Base-by-base conservation (phyloP, 352 stramenopile genomes). In the Pythium vanterpoolii region DNA sequence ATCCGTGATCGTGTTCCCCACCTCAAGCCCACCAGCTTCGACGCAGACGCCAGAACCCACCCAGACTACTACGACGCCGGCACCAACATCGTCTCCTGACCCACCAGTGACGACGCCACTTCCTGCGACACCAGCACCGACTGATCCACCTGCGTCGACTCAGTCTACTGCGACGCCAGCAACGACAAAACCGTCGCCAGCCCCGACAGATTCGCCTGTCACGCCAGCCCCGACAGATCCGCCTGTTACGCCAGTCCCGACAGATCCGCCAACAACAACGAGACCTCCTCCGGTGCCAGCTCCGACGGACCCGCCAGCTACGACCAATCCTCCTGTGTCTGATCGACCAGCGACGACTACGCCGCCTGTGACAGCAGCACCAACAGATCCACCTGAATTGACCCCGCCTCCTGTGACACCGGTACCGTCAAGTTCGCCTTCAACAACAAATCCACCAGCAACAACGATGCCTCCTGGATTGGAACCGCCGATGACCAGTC, bases 1-100 rank as follows among this genome's bases (percentile, higher is more conserved):
- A 14, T 55, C 49, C 14, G 55, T 62, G 33, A 62, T 55, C 23
- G 42, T 45, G n/a, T 55, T 55, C 18, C 55, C 55, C 1, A 55
- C 44, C 18, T 33, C 44, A 14, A 28, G 31, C 3, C 36, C 55
- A 4, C 19, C 43, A 31, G 23, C 47, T 24, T 8, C 48, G 26
- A 48, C 46, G 9, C 19, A 19, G 3, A 6, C 21, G 18, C 13
- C 27, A 2, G 33, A 19, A 2, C 33, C 33, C 9, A 57, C 51
- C 4, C 26, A 40, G 16, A 26, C 45, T 28, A 26, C 45, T 5
- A 7, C 3, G 42, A 47, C 42, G 9, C n/a, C n/a, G n/a, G n/a
- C n/a, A n/a, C n/a, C n/a, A n/a, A n/a, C n/a, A n/a, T n/a, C n/a
- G n/a, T n/a, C n/a, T n/a, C n/a, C n/a, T n/a, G 42, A 16, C 7